Conservation (phyloP, 202 grass and related monocot species). For the Zizania palustris region DNA sequence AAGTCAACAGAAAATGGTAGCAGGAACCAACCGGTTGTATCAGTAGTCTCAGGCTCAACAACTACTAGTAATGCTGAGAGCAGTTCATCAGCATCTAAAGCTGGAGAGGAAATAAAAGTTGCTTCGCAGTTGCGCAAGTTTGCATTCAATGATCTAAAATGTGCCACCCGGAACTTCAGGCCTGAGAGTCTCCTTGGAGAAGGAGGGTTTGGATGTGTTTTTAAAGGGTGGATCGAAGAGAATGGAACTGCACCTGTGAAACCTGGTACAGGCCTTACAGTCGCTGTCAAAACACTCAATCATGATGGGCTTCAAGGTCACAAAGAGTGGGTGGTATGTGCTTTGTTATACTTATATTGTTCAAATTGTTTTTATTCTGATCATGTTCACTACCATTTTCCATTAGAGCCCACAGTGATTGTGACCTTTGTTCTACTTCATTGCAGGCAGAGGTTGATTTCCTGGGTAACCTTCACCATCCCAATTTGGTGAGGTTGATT, state of each 20-base stretch:
- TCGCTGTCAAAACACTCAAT: constrained; percentile 85
- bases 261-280: constrained; percentile 80
- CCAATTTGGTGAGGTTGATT: constrained; percentile 77
- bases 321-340: constrained; percentile 80
- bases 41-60: constrained; percentile 78
- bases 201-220: constrained; percentile 89
- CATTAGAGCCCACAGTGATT: constrained; percentile 22
- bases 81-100: constrained; percentile 79
- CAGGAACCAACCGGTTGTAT: constrained; percentile 66
- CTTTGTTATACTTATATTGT: constrained; percentile 11
- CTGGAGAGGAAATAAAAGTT: constrained; percentile 76
- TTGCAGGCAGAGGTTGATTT: constrained; percentile 84
- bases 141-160: constrained; percentile 78
- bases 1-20: constrained; percentile 81
- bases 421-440: neutral
- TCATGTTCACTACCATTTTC: constrained; percentile 15
- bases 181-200: constrained; percentile 82
- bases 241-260: constrained; percentile 84
- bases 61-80: constrained; percentile 76
- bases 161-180: constrained; percentile 78
- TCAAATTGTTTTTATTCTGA: constrained; percentile 23
- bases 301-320: constrained; percentile 91
- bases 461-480: constrained; percentile 78
- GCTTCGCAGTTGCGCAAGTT: constrained; percentile 75
- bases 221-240: constrained; percentile 89